Evolutionary conservation across 331 rosid species (phyloP), one percentile per base, ranked within the genome.

Genomic region (Quercus tomentella): DNA sequence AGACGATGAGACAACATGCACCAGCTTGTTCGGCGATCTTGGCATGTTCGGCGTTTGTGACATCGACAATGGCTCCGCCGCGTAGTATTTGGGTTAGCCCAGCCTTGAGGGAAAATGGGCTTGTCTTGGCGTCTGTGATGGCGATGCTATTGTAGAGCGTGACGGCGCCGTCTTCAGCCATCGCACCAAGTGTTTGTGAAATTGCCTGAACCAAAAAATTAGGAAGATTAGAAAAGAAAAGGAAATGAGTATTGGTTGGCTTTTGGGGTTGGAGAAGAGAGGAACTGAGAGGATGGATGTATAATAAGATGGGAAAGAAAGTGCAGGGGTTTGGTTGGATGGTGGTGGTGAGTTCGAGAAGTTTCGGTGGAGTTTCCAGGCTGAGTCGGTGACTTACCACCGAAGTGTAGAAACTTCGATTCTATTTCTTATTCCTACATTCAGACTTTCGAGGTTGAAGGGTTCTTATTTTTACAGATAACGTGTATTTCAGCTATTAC

Each of bases 1-100:
- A 83, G 17, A 90, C 76, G 1, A 78, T 15, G 52, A 93, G 33
- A 17, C 93, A 84, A 78, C 94, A 85, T 0, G 93, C 98, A 7
- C 98, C 97, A 18, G 92, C 89, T 25, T 87, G 86, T 76, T 91
- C 94, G 37, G 97, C 94, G 51, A 91, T 79, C 84, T 86, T 88
- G 65, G 97, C 97, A 16, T 93, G 91, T 1, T 77, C 82, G 5
- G 51, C 49, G 22, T n/a, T 70, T 49, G 86, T 77, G 81, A 93
- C 91, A 9, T 93, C 88, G 55, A 91, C 25, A 54, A 89, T 86
- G 60, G 91, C 89, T 10, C 98, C 97, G 25, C 91, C 95, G 65
- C 88, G 85, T 16, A 84, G 93, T 79, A 89, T 72, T 52, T 88
- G 93, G 17, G 86, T 83, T 4, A 85, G 75, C 31, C 89, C 89